These are phyloP conservation scores for Stephanocyclus meneghinianus DNA, from an alignment of 352 stramenopile genomes.

Conservation along the genomic window DNA sequence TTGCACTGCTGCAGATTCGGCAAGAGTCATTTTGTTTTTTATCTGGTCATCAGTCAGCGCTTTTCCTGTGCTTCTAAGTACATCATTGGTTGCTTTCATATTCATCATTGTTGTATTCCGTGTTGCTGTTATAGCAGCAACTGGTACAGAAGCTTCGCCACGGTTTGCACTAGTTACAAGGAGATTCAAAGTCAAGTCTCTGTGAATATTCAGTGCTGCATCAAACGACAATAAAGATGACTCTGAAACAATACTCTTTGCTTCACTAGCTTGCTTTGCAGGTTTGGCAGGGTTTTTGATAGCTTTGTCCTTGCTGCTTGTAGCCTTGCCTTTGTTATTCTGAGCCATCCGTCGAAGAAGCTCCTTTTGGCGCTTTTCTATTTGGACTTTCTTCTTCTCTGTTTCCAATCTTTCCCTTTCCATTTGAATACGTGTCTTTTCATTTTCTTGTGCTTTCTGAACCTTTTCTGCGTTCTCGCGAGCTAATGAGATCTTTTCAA, in stretches of 20 bases:
- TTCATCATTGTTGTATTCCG: conserved; percentile 24
- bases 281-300: conserved; percentile 13
- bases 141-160: conserved; percentile 40
- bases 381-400: not conserved
- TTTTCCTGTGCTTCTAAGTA: not conserved
- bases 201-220: conserved; percentile 19
- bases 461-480: conserved; percentile 23
- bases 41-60: conserved; percentile 30
- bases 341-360: too few relatives aligned
- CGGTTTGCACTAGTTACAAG: conserved; percentile 36
- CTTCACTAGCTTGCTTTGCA: not conserved
- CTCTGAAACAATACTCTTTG: not conserved
- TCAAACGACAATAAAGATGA: conserved; percentile 21
- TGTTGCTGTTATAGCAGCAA: conserved; percentile 19
- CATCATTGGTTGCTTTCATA: conserved; percentile 21
- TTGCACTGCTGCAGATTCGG: conserved; percentile 14
- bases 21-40: conserved; percentile 26
- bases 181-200: conserved; percentile 34
- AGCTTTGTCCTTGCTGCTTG: not conserved
- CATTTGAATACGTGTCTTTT: not conserved
- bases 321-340: conserved; percentile 17
- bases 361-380: too few relatives aligned
- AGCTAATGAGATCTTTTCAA: conserved; percentile 24
- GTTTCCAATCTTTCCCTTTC: conserved; percentile 15
- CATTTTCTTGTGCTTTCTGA: not conserved